Base-by-base conservation (phyloP, 352 stramenopile genomes). In the Blastocystis sp. region DNA sequence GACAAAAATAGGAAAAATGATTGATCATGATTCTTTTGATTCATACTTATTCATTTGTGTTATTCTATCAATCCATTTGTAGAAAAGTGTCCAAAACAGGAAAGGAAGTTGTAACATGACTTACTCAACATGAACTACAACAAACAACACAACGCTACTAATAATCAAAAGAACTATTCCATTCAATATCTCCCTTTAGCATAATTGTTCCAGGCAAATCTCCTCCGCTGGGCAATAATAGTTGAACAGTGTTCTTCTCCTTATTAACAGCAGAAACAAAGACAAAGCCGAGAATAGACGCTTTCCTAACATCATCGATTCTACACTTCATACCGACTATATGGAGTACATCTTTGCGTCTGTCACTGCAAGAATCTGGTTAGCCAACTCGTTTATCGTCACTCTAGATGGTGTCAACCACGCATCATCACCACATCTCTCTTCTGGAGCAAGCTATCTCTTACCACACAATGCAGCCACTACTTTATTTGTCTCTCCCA, bases 321-420 rank as follows among this genome's bases (percentile, higher is more conserved):
- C 73, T 84, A 68, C 15, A 5, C 11, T 26, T 69, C 5, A 84
- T 9, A 61, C 45, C 11, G 18, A 34, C n/a, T 23, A 4, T 45
- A 7, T 4, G 7, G 3, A 15, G 26, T 55, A 84, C 73, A 37
- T 61, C 56, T 84, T 84, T 23, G 73, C 73, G 41, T 84, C 73
- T 39, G 73, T 84, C 39, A 84, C 73, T 23, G 73, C 73, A 1
- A 84, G 29, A 9, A 84, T 84, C 73, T 84, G 73, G 26, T 84
- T 59, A 23, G 34, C 18, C 73, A 84, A 20, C 39, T 84, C 53
- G 18, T 63, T 34, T 37, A 61, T 61, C 4, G 43, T 15, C 26
- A 66, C 73, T 23, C 26, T 9, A 9, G 3, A 56, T 23, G 62
- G 20, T 8, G 47, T 84, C 73, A 84, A n/a, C 47, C 29, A 41